Percentiles rank a stretch among this genome's conserved stretches.
phyloP scores from a whole-genome alignment of 805 yeast species.

The Jamesozyma gamospora region DNA sequence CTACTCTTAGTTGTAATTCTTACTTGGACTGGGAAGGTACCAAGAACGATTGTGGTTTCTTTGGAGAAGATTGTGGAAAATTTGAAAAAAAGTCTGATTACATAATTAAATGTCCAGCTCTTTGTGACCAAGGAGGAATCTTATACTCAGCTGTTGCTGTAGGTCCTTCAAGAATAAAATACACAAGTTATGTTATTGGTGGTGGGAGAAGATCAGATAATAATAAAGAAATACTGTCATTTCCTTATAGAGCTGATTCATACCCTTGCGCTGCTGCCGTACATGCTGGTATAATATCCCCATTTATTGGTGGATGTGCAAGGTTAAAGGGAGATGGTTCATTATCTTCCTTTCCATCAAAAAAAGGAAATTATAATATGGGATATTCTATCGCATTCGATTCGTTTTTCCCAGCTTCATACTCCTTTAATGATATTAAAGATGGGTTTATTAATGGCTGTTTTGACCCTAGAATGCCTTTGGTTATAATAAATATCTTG shows the following conservation, averaged over 20 bases:
- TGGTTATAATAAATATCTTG: conserved; percentile 48
- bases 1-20: conserved; percentile 32
- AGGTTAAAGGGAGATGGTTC: conserved; percentile 48
- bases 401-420: conserved; percentile 70
- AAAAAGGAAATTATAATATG: conserved; percentile 43
- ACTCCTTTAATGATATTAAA: conserved; percentile 40
- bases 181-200: conserved; percentile 66
- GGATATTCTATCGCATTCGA: conserved; percentile 44
- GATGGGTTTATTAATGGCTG: conserved; percentile 40
- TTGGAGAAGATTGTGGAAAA: conserved; percentile 51
- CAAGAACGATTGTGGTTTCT: conserved; percentile 64
- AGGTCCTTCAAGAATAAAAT: conserved; percentile 58
- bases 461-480: conserved; percentile 53
- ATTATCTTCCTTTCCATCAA: conserved; percentile 38
- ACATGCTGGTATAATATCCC: conserved; percentile 72
- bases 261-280: conserved; percentile 84
- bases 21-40: conserved; percentile 61
- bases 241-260: conserved; percentile 80
- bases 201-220: conserved; percentile 33
- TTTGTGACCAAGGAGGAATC: conserved; percentile 73
- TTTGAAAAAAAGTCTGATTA: conserved; percentile 34
- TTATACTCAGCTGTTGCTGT: conserved; percentile 66
- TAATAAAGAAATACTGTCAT: conserved; percentile 30
- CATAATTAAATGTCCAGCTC: conserved; percentile 72
- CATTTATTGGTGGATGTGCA: conserved; percentile 72